These are phyloP conservation scores for thale cress (Arabidopsis thaliana) DNA, from an alignment of 345 rosid genomes.

Conservation along the genomic window DNA sequence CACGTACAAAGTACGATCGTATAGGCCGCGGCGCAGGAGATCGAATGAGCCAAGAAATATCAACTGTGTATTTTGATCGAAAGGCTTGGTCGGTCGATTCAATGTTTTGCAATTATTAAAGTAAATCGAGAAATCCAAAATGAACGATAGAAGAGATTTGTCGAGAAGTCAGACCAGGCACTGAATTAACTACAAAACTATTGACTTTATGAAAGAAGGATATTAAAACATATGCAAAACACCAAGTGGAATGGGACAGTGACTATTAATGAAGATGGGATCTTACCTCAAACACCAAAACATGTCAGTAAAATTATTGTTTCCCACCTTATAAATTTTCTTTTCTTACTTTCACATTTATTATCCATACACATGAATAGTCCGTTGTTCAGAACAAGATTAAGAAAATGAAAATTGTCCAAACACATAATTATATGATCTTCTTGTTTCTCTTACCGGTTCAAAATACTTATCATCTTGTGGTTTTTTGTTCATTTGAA, in stretches of 20 bases:
- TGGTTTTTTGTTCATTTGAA: neutral
- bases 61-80: neutral
- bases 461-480: neutral
- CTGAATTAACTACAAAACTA: neutral
- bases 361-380: neutral
- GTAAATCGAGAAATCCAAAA: neutral
- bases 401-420: neutral
- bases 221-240: slow-evolving; percentile 12
- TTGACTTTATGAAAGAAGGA: neutral
- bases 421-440: neutral
- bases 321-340: neutral
- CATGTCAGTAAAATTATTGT: slow-evolving; percentile 23
- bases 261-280: slow-evolving; percentile 19
- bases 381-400: neutral
- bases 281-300: slow-evolving; percentile 19
- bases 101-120: neutral
- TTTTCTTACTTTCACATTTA: neutral
- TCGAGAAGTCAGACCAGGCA: neutral
- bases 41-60: neutral
- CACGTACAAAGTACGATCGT: neutral
- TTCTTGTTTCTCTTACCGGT: neutral
- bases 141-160: neutral
- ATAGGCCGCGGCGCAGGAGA: neutral
- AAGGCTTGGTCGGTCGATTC: neutral
- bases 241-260: slow-evolving; percentile 14